Evolutionary conservation across 2,329 filamentous ascomycete genomes (phyloP).

Genomic region (Monosporascus sp.): DNA sequence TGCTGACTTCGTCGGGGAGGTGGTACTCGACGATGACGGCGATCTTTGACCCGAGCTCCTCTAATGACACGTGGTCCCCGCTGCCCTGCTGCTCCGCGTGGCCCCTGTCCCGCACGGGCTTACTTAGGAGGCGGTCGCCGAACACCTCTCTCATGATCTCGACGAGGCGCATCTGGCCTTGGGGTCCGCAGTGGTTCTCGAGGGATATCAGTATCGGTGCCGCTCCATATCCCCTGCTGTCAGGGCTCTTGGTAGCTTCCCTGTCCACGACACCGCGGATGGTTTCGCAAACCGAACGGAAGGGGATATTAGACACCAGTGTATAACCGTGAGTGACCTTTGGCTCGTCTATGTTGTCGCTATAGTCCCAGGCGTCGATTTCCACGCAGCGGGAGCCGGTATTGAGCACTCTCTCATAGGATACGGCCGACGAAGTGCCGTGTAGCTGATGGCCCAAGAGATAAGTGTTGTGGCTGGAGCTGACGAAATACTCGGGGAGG

Average conservation of each 20-base stretch:
- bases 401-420: slow-evolving; percentile 56
- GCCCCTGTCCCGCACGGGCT: slow-evolving; percentile 50
- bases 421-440: slow-evolving; percentile 55
- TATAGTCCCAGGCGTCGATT: slow-evolving; percentile 67
- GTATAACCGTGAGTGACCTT: slow-evolving; percentile 69
- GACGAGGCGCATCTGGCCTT: slow-evolving; percentile 56
- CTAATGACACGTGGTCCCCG: slow-evolving; percentile 50
- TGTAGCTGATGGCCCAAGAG: slow-evolving; percentile 64
- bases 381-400: slow-evolving; percentile 66
- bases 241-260: slow-evolving; percentile 42
- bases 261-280: slow-evolving; percentile 57
- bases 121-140: slow-evolving; percentile 53
- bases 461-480: slow-evolving; percentile 70
- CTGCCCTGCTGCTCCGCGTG: slow-evolving; percentile 46
- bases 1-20: slow-evolving; percentile 44
- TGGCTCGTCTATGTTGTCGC: slow-evolving; percentile 54
- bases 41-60: slow-evolving; percentile 57
- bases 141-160: slow-evolving; percentile 62
- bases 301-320: slow-evolving; percentile 59
- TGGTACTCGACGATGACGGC: slow-evolving; percentile 65
- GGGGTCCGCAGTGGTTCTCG: slow-evolving; percentile 59
- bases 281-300: slow-evolving; percentile 59
- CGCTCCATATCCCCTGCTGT: slow-evolving; percentile 32
- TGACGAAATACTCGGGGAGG: slow-evolving; percentile 66
- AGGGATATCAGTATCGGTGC: slow-evolving; percentile 60